These are phyloP conservation scores for Saturnispora diversa DNA, from an alignment of 805 yeast species.

Conservation along the genomic window DNA sequence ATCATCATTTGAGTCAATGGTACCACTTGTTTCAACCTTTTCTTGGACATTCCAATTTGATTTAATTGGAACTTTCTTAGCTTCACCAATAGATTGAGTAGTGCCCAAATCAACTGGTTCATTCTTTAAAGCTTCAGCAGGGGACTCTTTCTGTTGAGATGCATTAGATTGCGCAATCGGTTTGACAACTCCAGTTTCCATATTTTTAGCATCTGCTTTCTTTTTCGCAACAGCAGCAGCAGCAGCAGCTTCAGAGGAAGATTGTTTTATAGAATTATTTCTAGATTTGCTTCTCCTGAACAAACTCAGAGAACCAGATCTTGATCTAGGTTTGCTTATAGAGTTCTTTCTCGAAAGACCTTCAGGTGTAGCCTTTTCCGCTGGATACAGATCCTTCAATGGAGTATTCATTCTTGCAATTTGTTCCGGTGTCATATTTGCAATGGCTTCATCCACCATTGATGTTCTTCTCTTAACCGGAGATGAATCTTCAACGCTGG, in stretches of 20 bases:
- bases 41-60: constrained; percentile 5
- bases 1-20: constrained; percentile 8
- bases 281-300: constrained; percentile 17
- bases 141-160: background rate
- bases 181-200: background rate
- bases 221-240: constrained; percentile 8
- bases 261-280: constrained; percentile 17
- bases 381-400: constrained; percentile 17
- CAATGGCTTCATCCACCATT: constrained; percentile 29
- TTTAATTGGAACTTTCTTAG: constrained; percentile 9
- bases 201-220: background rate
- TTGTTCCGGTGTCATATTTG: constrained; percentile 24
- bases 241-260: constrained; percentile 11
- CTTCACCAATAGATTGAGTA: constrained; percentile 4
- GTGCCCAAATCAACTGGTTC: constrained; percentile 2
- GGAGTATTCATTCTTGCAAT: constrained; percentile 26
- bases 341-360: constrained; percentile 38
- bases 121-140: background rate
- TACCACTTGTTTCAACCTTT: constrained; percentile 5
- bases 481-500: constrained; percentile 8
- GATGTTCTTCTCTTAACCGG: constrained; percentile 22
- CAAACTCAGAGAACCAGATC: constrained; percentile 17
- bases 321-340: constrained; percentile 29
- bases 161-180: background rate
- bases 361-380: constrained; percentile 24